These are phyloP conservation scores for Moricandia arvensis DNA, from an alignment of 345 rosid genomes.

Conservation along the genomic window DNA sequence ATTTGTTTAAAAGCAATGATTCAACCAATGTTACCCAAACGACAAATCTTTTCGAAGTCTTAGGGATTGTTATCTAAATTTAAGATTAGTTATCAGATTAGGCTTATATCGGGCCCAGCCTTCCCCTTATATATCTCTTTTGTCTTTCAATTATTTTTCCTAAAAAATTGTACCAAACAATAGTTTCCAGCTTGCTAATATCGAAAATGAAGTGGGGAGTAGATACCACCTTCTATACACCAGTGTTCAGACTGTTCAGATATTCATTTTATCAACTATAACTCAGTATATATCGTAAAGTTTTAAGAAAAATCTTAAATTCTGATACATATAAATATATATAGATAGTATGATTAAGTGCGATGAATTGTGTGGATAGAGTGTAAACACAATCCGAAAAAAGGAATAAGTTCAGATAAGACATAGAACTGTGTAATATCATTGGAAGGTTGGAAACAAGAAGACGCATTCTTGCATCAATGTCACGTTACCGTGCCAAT, in stretches of 20 bases:
- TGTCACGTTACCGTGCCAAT: conserved; percentile 35
- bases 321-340: neutral
- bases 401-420: conserved; percentile 31
- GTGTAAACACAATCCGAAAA: conserved; percentile 23
- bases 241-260: too few relatives aligned
- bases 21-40: conserved; percentile 14
- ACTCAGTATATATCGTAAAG: neutral
- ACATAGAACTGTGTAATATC: conserved; percentile 25
- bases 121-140: conserved; percentile 16
- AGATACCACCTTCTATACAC: neutral
- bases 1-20: neutral
- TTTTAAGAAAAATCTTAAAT: neutral
- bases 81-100: conserved; percentile 21
- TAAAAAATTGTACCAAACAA: neutral
- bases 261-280: neutral
- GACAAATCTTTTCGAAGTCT: neutral
- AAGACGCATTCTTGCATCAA: conserved; percentile 40
- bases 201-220: neutral
- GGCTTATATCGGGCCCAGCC: conserved; percentile 28
- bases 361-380: conserved; percentile 34
- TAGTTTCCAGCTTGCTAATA: neutral
- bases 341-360: conserved; percentile 7
- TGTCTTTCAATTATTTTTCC: neutral
- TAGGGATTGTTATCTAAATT: conserved; percentile 10
- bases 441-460: conserved; percentile 33